Base-by-base conservation (phyloP, 2,329 filamentous ascomycete genomes). In the Neofusicoccum kwambonambiense region DNA sequence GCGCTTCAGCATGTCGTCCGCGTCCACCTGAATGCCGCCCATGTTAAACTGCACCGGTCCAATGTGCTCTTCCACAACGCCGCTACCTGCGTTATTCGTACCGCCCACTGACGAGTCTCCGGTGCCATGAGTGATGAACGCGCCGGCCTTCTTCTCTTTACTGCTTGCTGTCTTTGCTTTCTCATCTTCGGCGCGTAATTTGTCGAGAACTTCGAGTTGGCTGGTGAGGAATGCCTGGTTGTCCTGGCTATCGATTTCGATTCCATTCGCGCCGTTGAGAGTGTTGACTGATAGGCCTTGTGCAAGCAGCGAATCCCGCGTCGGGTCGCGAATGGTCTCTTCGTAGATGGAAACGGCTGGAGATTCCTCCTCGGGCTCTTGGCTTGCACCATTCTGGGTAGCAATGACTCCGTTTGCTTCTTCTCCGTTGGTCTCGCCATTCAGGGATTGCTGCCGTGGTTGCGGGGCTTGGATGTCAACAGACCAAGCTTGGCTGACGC, bases 21-120 rank as follows among this genome's bases (percentile, higher is more conserved):
- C 93, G 78, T 97, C 93, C 35, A 97, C 91, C 75, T 97, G 93
- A 68, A 99, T 97, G 62, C 95, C 95, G 47, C 95, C 95, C 85
- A 99, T 95, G 76, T 99, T 99, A 81, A 98, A 97, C 74, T 97
- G 93, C 68, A 97, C 93, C 0, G 93, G 93, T 0, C 93, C 93
- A 72, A 97, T 96, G 71, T 96, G 93, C 66, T 78, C 75, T 63
- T 79, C 77, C 4, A 79, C 76, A 11, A 79, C 74, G n/a, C 76
- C 74, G 45, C 75, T 75, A 2, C 69, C 67, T 39, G 62, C 54
- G 19, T 49, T 44, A 54, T 57, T 49, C 5, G 54, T 65, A 19
- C 54, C 63, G 7, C 39, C 34, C 12, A 54, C 45, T 2, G 51
- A 50, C 2, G 45, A 56, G 22, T 64, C 35, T 58, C 62, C 62